Base-by-base conservation (phyloP, 2,329 filamentous ascomycete genomes). In the Colletotrichum trifolii region DNA sequence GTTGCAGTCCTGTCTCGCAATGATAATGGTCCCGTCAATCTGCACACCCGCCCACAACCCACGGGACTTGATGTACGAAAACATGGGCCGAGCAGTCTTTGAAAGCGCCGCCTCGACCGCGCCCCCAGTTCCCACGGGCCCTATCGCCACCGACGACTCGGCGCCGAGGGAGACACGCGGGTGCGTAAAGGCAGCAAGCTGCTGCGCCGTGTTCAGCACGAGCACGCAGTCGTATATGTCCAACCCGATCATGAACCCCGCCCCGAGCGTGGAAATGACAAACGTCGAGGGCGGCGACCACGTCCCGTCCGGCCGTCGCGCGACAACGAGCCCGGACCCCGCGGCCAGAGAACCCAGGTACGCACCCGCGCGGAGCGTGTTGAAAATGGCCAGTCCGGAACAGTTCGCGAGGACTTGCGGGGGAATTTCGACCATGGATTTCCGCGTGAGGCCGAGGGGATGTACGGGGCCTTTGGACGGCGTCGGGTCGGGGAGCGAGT, bases 41-140 rank as follows among this genome's bases (percentile, higher is more conserved):
- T 93, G 90, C 0, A 94, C 85, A 11, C 92, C 91, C 1, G 90
- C 91, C 74, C 94, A 95, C 62, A 95, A 85, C 1, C 93, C 92
- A 38, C 91, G 85, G 67, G 88, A 91, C 79, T 95, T 95, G 76
- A 94, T 86, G 73, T 96, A 96, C 36, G 89, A 93, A 83, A 90
- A 95, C 7, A 94, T 84, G 0, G 92, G 91, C 35, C 87, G 83
- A 69, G 67, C 72, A 0, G 72, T 73, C 67, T 71, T 72, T 49
- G 70, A 72, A 0, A 75, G 65, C 0, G 75, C 75, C 9, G 76
- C 70, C 42, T 78, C 77, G 13, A 92, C 77, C 2, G 89, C 80
- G 8, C 85, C 89, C 13, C 91, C 91, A 3, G 89, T 79, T 8
- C 91, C 85, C 1, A 87, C 77, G 5, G 79, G 79, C 1, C 79